Base-by-base conservation (phyloP, 495 filamentous ascomycete species). In the Podospora pseudopauciseta region DNA sequence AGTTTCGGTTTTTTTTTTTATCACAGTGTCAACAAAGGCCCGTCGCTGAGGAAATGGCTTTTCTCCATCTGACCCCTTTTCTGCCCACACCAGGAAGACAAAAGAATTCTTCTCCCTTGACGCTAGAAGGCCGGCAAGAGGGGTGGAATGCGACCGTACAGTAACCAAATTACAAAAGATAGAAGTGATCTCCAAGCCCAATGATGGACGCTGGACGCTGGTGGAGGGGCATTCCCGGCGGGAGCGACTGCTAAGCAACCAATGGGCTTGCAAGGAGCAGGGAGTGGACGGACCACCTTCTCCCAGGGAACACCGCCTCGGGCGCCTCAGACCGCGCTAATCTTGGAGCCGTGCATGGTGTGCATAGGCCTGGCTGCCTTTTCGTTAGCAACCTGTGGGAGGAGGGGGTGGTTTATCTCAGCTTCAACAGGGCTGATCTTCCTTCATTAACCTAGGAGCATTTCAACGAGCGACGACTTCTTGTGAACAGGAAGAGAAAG, bases 241-340 rank as follows among this genome's bases (percentile, higher is more conserved):
- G 15, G 54, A 19, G 55, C n/a, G 23, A 23, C 23, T 23, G 23
- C 1, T 23, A 23, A 23, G 23, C 23, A 23, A 20, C n/a, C 55
- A 58, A 58, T 19, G 13, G 55, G 19, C 9, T 6, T 49, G 5
- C 39, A 11, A 2, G 39, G n/a, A 58, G n/a, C 55, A 58, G 55
- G 55, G 55, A 18, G 55, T 11, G 55, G 23, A 20, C 55, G 55
- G 55, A n/a, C 55, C 55, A 58, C 23, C 5, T 58, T 58, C 23
- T 18, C 55, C 55, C 55, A 26, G 55, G n/a, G 55, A 58, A 49
- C 39, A 49, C 39, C 39, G 13, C 39, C 39, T 49, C 39, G 39
- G 39, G n/a, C 55, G 55, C 55, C 23, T 58, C 55, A 58, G 55
- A 49, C 55, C 13, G 18, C 55, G 55, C 55, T 58, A 58, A 58